Conservation (phyloP, 305 asterid species). For the Solanum hybrid region DNA sequence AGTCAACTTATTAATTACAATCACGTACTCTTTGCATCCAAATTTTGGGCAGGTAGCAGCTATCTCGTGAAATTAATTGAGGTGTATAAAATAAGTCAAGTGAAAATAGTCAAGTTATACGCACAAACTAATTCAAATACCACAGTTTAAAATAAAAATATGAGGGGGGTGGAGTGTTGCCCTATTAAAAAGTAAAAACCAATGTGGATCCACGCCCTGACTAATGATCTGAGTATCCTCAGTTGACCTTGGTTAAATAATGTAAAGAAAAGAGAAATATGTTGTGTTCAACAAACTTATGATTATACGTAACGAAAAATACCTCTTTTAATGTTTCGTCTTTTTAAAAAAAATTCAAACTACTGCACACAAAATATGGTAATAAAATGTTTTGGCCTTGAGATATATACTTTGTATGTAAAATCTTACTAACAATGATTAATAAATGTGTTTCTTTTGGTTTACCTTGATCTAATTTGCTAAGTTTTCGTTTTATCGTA, state of each 20-base stretch:
- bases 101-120: no score
- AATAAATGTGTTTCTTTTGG: neutral
- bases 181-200: no score
- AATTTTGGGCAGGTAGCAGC: fast-evolving
- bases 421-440: neutral
- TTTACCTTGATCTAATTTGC: neutral
- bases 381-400: neutral
- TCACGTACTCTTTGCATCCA: neutral
- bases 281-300: neutral
- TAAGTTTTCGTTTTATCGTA: neutral
- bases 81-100: no score
- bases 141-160: neutral
- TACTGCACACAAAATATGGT: neutral
- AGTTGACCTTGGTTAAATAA: neutral
- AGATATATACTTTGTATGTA: neutral
- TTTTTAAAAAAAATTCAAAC: neutral
- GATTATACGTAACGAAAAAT: neutral
- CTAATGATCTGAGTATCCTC: neutral
- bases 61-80: neutral
- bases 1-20: neutral
- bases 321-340: neutral
- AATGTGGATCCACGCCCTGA: neutral
- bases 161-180: no score
- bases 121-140: no score
- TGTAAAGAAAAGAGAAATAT: neutral